Base-by-base conservation (phyloP, 371 early-diverging fungal species). In the Mucor piriformis region DNA sequence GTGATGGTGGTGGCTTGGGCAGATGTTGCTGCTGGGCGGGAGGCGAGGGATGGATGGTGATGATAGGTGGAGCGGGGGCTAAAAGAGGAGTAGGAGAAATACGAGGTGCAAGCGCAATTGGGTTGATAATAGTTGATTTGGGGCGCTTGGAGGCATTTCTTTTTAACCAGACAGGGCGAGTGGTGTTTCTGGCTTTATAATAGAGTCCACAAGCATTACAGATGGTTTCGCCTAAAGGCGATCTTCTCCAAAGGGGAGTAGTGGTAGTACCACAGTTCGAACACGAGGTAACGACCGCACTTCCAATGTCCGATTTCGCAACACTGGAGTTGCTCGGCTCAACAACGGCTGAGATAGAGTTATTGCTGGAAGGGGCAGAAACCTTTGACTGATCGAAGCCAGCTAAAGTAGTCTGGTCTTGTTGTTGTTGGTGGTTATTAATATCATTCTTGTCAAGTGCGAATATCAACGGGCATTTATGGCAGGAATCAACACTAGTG, bases 181-280 rank as follows among this genome's bases (percentile, higher is more conserved):
- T 87, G 20, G 87, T 85, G 59, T 92, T 90, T 51, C 92, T 84
- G 21, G 93, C 90, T 70, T 92, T 92, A 57, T 84, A 79, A 64
- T 92, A 92, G 48, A 92, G 82, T n/a, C 92, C 92, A 75, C 96
- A 96, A 15, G 96, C 95, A 75, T 95, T 96, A 73, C 96, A 96
- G 59, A 95, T 86, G 42, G 84, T 82, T 58, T 92, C 87, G 51
- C 92, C 94, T 56, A 87, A 79, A 38, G 87, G 85, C 59, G 89
- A 89, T 65, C 95, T 79, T 63, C 98, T 72, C 98, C 98, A 98
- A 23, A 95, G 81, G 15, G 96, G 96, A 6, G 97, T 97, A 27
- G 84, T 76, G n/a, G 88, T 90, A 11, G 92, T 92, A 16, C 85
- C 83, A 83, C 97, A 97, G 76, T 97, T 95, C 62, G 88, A 80